Conservation (phyloP, 2,329 filamentous ascomycete species). For the Atkinsonella hypoxylon region DNA sequence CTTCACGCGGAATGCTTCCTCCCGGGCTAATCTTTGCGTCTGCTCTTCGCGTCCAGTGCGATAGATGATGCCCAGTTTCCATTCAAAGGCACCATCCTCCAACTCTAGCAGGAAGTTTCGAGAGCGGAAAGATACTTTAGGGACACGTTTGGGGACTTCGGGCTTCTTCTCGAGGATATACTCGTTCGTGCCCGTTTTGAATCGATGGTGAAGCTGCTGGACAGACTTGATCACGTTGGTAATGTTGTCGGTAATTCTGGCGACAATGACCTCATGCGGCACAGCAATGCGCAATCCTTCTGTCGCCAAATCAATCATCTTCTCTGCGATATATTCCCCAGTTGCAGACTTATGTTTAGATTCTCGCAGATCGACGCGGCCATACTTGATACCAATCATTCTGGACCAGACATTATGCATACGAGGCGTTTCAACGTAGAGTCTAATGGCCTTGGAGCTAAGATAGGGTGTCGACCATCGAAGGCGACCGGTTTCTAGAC, state of each 20-base stretch:
- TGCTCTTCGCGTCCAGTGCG: slow-evolving; percentile 81
- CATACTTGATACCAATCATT: slow-evolving; percentile 69
- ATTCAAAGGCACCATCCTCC: slow-evolving; percentile 94
- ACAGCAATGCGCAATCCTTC: slow-evolving; percentile 82
- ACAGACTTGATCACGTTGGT: slow-evolving; percentile 79
- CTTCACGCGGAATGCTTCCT: slow-evolving; percentile 83
- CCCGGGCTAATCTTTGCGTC: slow-evolving; percentile 74
- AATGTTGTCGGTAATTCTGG: slow-evolving; percentile 87
- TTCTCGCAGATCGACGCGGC: slow-evolving; percentile 70
- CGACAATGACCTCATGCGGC: slow-evolving; percentile 81
- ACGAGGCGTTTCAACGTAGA: slow-evolving; percentile 79
- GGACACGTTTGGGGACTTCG: slow-evolving; percentile 74
- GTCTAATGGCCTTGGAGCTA: slow-evolving; percentile 61
- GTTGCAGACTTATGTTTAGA: slow-evolving; percentile 54
- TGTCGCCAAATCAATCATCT: slow-evolving; percentile 68
- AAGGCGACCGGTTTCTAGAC: slow-evolving; percentile 70
- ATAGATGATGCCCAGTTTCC: slow-evolving; percentile 93
- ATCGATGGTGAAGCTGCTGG: slow-evolving; percentile 85
- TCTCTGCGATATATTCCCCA: slow-evolving; percentile 55
- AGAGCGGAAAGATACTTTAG: slow-evolving; percentile 71
- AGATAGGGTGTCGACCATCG: slow-evolving; percentile 79
- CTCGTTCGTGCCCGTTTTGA: slow-evolving; percentile 76
- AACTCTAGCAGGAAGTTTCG: slow-evolving; percentile 81
- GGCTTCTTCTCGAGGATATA: slow-evolving; percentile 80
- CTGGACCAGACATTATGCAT: slow-evolving; percentile 78